phyloP scores from a whole-genome alignment of 441 rosid genomes.

The Sinapis alba region DNA sequence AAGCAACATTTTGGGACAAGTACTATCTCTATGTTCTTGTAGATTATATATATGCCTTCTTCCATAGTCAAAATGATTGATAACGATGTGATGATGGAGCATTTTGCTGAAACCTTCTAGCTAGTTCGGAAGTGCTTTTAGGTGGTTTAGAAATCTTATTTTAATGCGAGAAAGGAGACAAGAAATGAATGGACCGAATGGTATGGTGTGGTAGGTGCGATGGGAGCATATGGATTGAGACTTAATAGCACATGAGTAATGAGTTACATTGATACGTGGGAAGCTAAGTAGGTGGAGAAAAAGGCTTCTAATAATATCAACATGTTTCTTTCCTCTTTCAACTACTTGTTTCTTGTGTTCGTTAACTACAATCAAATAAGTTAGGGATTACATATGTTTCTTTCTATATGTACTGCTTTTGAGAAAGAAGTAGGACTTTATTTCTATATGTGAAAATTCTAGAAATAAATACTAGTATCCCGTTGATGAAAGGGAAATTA shows the following conservation, averaged over 20 bases:
- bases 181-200: not conserved
- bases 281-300: constrained; percentile 31
- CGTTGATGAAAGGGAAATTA: not conserved
- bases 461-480: not conserved
- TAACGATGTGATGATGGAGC: not conserved
- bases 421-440: not conserved
- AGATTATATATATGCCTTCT: not conserved
- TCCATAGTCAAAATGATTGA: not conserved
- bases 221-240: not conserved
- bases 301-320: not conserved
- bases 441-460: not conserved
- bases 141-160: too few relatives aligned
- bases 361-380: too few relatives aligned
- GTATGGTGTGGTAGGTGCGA: not conserved
- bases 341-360: constrained; percentile 20
- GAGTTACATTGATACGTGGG: constrained; percentile 24
- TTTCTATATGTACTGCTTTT: not conserved
- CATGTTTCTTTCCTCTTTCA: constrained; percentile 36
- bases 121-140: constrained; percentile 17
- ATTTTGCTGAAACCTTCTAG: constrained; percentile 7
- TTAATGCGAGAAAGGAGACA: constrained; percentile 20
- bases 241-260: constrained; percentile 23
- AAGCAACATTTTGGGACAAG: not conserved
- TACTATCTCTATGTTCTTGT: not conserved
- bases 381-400: too few relatives aligned